Evolutionary conservation across 345 rosid species (phyloP).

Genomic region (Syzygium aromaticum): DNA sequence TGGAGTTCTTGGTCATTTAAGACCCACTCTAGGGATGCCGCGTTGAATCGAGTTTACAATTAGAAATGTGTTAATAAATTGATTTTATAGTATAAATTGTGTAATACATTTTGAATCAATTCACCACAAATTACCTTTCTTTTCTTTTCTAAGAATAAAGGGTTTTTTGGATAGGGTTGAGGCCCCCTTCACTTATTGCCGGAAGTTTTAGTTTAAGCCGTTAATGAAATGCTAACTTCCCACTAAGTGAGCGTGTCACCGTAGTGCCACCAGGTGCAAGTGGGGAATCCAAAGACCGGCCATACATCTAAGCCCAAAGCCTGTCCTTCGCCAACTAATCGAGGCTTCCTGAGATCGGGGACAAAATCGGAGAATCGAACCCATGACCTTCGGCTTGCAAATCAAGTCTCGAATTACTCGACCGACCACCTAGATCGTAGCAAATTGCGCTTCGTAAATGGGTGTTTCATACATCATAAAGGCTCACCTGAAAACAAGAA

Average conservation of each 20-base stretch:
- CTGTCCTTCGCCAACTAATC: neutral
- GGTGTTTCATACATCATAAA: rapidly evolving
- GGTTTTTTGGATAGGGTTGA: neutral
- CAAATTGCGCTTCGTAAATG: neutral
- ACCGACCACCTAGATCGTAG: neutral
- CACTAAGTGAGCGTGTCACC: rapidly evolving
- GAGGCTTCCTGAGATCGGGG: neutral
- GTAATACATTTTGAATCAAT: neutral
- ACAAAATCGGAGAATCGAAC: neutral
- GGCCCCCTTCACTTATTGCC: neutral
- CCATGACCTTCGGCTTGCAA: neutral
- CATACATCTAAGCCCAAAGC: neutral
- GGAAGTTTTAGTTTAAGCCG: neutral
- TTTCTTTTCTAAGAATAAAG: neutral
- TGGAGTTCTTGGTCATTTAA: no score
- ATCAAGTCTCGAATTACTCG: neutral
- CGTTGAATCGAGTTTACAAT: no score
- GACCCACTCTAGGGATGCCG: no score
- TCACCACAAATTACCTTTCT: neutral
- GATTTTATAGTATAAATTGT: neutral
- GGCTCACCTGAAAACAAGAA: neutral
- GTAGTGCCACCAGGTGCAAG: neutral
- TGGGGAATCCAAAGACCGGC: neutral
- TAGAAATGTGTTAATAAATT: neutral
- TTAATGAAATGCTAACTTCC: rapidly evolving